Evolutionary conservation across 2,329 filamentous ascomycete genomes (phyloP), one percentile per base, ranked within the genome.

Genomic region (Bipolaris gigantea): DNA sequence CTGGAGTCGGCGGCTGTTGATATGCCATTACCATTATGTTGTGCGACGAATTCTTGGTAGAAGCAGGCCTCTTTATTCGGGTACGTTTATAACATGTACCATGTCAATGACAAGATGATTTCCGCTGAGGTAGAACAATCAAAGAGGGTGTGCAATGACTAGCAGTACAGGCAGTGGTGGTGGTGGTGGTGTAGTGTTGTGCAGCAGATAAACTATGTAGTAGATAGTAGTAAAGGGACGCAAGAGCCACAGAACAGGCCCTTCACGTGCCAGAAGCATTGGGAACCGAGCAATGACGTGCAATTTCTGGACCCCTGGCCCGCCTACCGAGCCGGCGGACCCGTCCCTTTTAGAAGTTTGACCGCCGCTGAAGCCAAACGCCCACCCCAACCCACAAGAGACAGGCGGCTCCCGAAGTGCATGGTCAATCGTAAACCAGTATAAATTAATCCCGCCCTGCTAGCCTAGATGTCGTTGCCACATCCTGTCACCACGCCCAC

Each of bases 391-490:
- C 56, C 54, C 54, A 53, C 54, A 52, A 42, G 48, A 57, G 51
- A 53, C 46, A 48, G 46, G 55, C 54, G 59, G 55, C 53, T 50
- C 44, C 59, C 35, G 41, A 47, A 56, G 44, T 36, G 56, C 46
- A 60, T 57, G 59, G 57, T 41, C 57, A 60, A n/a, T 36, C 11
- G 10, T 18, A 44, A 59, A 54, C 48, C 47, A 55, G 53, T 59
- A 63, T 67, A 62, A 64, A 60, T 67, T 65, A 63, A 51, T 43
- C 60, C 58, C 50, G 55, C 59, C 59, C 65, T 62, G 40, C 56
- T 48, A 57, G 56, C 43, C 59, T 61, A 63, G 25, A 74, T 74
- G 72, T 74, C 72, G 60, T 56, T 74, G 32, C 72, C 72, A 50
- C 62, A 55, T 42, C 72, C 72, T 48, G 71, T 66, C 62, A 74